phyloP scores from a whole-genome alignment of 768 basidiomycete genomes.

The Termitomyces sp. region DNA sequence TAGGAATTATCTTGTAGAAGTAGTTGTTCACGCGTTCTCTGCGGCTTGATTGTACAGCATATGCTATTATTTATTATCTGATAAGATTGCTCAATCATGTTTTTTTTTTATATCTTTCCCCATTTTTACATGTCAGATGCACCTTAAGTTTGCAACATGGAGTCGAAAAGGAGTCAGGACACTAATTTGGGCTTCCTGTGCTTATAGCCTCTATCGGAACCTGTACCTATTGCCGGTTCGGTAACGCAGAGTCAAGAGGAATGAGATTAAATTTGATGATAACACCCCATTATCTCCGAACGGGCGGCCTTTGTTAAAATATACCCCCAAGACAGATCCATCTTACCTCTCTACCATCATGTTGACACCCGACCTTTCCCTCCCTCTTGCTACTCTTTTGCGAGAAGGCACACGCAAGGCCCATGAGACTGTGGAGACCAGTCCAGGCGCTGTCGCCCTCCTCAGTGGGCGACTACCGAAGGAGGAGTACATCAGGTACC shows the following conservation, averaged over 20 bases:
- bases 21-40: no score
- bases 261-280: no score
- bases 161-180: no score
- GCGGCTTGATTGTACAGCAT: neutral
- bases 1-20: no score
- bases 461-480: constrained; percentile 55
- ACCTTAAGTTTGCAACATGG: no score
- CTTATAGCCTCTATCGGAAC: no score
- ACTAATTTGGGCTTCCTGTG: no score
- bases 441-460: constrained; percentile 53
- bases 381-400: constrained; percentile 44
- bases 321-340: no score
- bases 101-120: neutral
- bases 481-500: constrained; percentile 65
- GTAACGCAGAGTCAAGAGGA: neutral
- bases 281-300: neutral
- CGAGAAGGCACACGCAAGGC: constrained; percentile 45
- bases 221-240: no score
- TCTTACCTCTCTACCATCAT: constrained; percentile 24
- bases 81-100: constrained; percentile 11
- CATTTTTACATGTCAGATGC: no score
- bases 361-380: constrained; percentile 34
- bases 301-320: no score
- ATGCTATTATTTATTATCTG: constrained; percentile 3
- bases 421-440: constrained; percentile 57